These are phyloP conservation scores for Postia placenta DNA, from an alignment of 768 basidiomycete genomes.

Conservation along the genomic window DNA sequence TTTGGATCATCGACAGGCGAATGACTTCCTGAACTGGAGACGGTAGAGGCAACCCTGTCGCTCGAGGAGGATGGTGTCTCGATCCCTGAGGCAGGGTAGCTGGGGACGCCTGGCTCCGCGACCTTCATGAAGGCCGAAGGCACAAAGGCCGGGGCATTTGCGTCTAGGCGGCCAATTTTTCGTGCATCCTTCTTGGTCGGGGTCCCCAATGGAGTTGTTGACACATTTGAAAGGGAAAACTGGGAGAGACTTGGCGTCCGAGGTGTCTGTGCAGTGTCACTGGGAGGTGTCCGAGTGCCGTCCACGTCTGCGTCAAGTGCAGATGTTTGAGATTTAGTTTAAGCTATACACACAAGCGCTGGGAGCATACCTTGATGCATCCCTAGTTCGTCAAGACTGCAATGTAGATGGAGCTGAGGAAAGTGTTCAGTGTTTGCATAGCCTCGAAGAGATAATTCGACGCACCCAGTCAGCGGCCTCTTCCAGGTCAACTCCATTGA, in stretches of 20 bases:
- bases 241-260: conserved; percentile 3
- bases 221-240: no score
- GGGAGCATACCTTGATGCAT: conserved; percentile 28
- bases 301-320: not conserved
- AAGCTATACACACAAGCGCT: not conserved
- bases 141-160: conserved; percentile 33
- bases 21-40: conserved; percentile 5
- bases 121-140: conserved; percentile 26
- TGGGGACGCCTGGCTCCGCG: no score
- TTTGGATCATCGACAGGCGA: conserved; percentile 42
- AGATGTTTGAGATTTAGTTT: not conserved
- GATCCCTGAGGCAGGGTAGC: not conserved
- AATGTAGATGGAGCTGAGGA: conserved; percentile 58
- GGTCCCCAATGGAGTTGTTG: no score
- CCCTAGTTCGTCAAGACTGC: conserved; percentile 52
- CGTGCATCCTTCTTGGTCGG: no score
- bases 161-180: conserved; percentile 28
- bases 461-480: conserved; percentile 89
- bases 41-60: not conserved
- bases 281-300: not conserved
- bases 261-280: conserved; percentile 8
- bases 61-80: not conserved
- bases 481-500: conserved; percentile 71
- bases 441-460: not conserved
- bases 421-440: not conserved